Base-by-base conservation (phyloP, 2,329 filamentous ascomycete species). In the Neonectria faginata region DNA sequence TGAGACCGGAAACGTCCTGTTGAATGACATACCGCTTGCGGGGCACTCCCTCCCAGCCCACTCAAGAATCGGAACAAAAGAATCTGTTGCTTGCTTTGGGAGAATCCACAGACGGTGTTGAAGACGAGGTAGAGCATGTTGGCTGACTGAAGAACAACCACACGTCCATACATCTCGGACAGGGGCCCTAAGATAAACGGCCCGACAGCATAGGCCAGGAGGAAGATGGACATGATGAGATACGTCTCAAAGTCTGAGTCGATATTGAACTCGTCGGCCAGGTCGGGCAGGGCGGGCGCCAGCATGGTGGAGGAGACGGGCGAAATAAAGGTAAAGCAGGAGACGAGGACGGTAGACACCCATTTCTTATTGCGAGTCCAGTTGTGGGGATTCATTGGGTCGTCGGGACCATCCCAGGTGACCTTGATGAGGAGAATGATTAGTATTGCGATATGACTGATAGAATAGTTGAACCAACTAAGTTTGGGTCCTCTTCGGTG, bases 211-310 rank as follows among this genome's bases (percentile, higher is more conserved):
- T 85, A 85, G 56, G 86, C 87, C 0, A 89, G 80, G 3, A 91
- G 81, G 73, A 88, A 88, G 41, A 91, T 83, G 1, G 86, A 88
- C 57, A 89, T 81, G 67, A 87, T 81, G 53, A 90, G 84, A 5
- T 42, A 86, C 60, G 73, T 82, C 45, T 82, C 75, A 29, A 85
- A 78, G 5, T 72, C 76, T 8, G 78, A 78, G 1, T 72, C 74
- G 54, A 86, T 82, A 25, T 80, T 62, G 36, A 87, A 77, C 16
- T 86, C 83, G 1, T 75, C 70, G 1, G 79, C 78, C 20, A 87
- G 79, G 5, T 78, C 74, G 4, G 75, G 66, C 11, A 87, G 70
- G 0, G 82, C 84, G 0, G 85, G 85, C 0, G 85, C 82, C 3
- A 86, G 74, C 84, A 80, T 80, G 6, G 78, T 85, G 0, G 85